Evolutionary conservation across 2,329 filamentous ascomycete genomes (phyloP).

Genomic region (Alternaria arbusti): DNA sequence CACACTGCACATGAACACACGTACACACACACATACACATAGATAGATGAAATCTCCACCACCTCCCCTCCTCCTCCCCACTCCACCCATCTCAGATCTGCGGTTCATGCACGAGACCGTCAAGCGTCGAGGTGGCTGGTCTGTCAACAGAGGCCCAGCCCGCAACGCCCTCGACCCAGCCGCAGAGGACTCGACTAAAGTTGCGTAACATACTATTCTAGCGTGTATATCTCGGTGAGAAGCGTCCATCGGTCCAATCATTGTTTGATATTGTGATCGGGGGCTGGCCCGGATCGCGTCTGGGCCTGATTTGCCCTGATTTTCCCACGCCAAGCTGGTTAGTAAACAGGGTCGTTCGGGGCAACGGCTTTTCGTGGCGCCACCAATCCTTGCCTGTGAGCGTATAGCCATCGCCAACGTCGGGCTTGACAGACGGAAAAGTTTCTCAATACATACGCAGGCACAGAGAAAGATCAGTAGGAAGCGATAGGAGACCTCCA

Average conservation of each 20-base stretch:
- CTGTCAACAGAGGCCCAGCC: slow-evolving; percentile 44
- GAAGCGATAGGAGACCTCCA: too few species aligned
- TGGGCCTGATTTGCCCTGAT: not conserved
- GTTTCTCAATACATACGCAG: too few species aligned
- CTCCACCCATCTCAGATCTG: slow-evolving; percentile 25
- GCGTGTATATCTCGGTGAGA: slow-evolving; percentile 18
- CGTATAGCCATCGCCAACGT: too few species aligned
- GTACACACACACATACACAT: too few species aligned
- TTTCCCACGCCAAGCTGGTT: not conserved
- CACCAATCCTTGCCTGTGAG: too few species aligned
- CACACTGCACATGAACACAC: too few species aligned
- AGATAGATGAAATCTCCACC: too few species aligned
- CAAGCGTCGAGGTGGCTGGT: slow-evolving; percentile 31
- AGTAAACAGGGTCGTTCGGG: slow-evolving; percentile 14
- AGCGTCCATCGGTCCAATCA: slow-evolving; percentile 18
- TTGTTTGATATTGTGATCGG: too few species aligned
- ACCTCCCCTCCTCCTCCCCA: too few species aligned
- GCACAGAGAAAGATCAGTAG: too few species aligned
- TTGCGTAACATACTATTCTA: slow-evolving; percentile 28
- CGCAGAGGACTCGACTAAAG: not conserved
- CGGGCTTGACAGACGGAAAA: too few species aligned
- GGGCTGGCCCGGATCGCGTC: not conserved
- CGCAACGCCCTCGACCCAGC: not conserved
- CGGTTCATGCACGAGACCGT: slow-evolving; percentile 42
- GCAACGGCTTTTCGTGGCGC: slow-evolving; percentile 2